phyloP scores from a whole-genome alignment of 306 rosid genomes.

The Cicer chorassanicum region DNA sequence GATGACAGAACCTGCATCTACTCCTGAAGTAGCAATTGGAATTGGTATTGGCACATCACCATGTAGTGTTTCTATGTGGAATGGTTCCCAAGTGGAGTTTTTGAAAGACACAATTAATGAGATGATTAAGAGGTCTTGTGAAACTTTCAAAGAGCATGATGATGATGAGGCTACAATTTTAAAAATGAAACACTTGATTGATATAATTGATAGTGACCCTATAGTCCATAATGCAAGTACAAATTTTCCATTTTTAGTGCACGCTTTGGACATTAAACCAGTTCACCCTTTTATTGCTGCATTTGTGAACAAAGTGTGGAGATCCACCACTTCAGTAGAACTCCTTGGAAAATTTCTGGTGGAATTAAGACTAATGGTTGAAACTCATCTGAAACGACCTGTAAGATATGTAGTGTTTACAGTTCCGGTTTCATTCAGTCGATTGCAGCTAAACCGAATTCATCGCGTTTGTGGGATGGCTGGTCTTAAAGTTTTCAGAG shows the following conservation, averaged over 20 bases:
- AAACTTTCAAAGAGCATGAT: slow-evolving; percentile 70
- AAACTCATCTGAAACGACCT: slow-evolving; percentile 60
- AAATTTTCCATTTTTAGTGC: slow-evolving; percentile 85
- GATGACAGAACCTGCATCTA: slow-evolving; percentile 78
- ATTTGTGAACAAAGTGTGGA: slow-evolving; percentile 75
- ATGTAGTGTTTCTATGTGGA: slow-evolving; percentile 83
- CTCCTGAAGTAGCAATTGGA: slow-evolving; percentile 78
- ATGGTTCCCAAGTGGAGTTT: slow-evolving; percentile 75
- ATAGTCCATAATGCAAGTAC: slow-evolving; percentile 65
- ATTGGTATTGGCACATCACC: slow-evolving; percentile 88
- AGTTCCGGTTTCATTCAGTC: slow-evolving; percentile 79
- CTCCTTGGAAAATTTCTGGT: slow-evolving; percentile 72
- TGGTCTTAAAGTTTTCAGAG: slow-evolving; percentile 75
- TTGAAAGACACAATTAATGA: slow-evolving; percentile 70
- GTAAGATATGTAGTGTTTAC: slow-evolving; percentile 79
- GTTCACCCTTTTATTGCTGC: slow-evolving; percentile 82
- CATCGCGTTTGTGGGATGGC: slow-evolving; percentile 93
- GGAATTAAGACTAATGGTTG: slow-evolving; percentile 73
- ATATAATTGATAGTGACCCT: slow-evolving; percentile 83
- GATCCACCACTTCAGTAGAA: slow-evolving; percentile 88
- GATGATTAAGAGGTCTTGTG: slow-evolving; percentile 78
- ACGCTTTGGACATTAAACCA: slow-evolving; percentile 70
- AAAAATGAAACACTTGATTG: slow-evolving; percentile 88
- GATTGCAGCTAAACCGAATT: slow-evolving; percentile 80
- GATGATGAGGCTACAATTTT: slow-evolving; percentile 78